Evolutionary conservation across 208 protist genomes (phyloP).

Genomic region (Chromosphaera perkinsii): DNA sequence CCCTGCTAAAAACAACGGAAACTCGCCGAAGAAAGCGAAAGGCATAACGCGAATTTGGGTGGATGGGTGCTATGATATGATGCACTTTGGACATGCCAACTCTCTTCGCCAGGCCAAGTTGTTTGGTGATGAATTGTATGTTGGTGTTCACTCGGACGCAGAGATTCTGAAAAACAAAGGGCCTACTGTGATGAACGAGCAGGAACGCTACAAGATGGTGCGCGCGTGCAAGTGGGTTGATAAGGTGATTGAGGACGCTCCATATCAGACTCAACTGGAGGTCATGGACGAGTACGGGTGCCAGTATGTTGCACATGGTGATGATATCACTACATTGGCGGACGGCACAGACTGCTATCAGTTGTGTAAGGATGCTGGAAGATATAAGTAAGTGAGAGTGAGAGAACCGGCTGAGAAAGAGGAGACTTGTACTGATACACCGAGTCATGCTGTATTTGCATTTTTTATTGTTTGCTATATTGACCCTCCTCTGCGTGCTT

Average conservation of each 20-base stretch:
- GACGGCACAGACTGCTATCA: conserved; percentile 88
- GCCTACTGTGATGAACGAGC: conserved; percentile 88
- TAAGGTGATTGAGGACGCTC: conserved; percentile 85
- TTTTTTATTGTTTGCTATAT: neutral
- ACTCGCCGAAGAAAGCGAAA: too few relatives aligned
- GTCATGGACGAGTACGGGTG: conserved; percentile 82
- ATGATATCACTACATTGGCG: conserved; percentile 83
- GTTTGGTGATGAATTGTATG: conserved; percentile 85
- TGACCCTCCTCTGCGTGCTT: neutral
- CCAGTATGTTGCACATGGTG: conserved; percentile 92
- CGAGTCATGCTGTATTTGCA: neutral
- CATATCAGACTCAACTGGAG: conserved; percentile 79
- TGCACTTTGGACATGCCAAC: conserved; percentile 75
- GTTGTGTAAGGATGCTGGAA: conserved; percentile 72
- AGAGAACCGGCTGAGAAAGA: neutral
- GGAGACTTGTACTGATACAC: neutral
- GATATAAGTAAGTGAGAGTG: conserved; percentile 35
- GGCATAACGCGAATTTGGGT: conserved; percentile 40
- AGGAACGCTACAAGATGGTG: conserved; percentile 82
- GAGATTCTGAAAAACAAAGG: conserved; percentile 90
- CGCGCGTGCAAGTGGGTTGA: conserved; percentile 95
- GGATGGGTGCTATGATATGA: conserved; percentile 72
- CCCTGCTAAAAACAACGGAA: too few relatives aligned
- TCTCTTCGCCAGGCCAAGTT: conserved; percentile 68
- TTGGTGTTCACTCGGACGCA: conserved; percentile 89